Percentiles rank a stretch among this genome's conserved stretches.
phyloP scores from a whole-genome alignment of 352 stramenopile genomes.

The Phytopythium vexans region DNA sequence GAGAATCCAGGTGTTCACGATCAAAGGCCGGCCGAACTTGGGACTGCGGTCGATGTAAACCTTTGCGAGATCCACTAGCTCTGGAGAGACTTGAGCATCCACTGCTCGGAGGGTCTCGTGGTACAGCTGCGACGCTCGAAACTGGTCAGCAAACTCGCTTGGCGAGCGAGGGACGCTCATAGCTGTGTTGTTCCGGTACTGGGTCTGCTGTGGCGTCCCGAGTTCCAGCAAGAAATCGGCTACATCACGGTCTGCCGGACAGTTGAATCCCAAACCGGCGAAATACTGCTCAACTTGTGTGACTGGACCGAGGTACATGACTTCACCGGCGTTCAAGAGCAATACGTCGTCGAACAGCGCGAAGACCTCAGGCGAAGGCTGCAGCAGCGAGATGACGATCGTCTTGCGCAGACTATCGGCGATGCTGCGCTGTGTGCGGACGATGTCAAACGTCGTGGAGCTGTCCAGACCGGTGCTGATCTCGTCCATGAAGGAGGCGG shows the following conservation, averaged over 20 bases:
- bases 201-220: conserved; percentile 19
- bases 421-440: conserved; percentile 33
- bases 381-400: conserved; percentile 22
- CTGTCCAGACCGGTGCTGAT: conserved; percentile 93
- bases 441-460: conserved; percentile 87
- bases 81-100: background rate
- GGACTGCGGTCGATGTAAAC: conserved; percentile 16
- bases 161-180: conserved; percentile 2
- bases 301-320: conserved; percentile 82
- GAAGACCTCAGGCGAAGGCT: conserved; percentile 77
- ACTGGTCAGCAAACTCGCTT: conserved; percentile 18
- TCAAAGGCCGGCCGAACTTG: conserved; percentile 22
- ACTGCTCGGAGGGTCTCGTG: conserved; percentile 16
- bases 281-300: conserved; percentile 56
- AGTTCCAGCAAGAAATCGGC: conserved; percentile 45
- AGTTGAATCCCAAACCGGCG: conserved; percentile 39
- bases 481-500: conserved; percentile 77
- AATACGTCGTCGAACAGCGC: conserved; percentile 90
- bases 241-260: conserved; percentile 27
- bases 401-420: conserved; percentile 26
- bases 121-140: conserved; percentile 17
- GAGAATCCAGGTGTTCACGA: conserved; percentile 2
- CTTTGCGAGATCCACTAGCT: conserved; percentile 8
- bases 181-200: conserved; percentile 15
- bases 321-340: conserved; percentile 73